These are phyloP conservation scores for Aspergillus coremiiformis DNA, from an alignment of 495 filamentous ascomycete species.

Conservation along the genomic window DNA sequence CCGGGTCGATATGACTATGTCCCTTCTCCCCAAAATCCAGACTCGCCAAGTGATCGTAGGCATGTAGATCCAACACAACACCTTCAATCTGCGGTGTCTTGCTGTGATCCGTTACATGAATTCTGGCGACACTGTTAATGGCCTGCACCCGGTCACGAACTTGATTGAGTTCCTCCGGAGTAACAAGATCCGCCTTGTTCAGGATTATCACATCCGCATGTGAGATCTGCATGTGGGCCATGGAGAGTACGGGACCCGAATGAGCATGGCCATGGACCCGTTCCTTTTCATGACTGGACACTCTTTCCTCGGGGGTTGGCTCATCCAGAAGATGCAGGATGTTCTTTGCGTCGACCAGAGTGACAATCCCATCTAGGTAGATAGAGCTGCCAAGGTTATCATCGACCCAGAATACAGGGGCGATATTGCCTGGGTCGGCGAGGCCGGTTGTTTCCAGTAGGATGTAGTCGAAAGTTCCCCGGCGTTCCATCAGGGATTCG, in stretches of 20 bases:
- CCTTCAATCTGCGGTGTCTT: constrained; percentile 75
- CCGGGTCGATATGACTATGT: constrained; percentile 78
- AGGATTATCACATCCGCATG: constrained; percentile 95
- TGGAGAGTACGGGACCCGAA: constrained; percentile 63
- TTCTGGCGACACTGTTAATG: constrained; percentile 85
- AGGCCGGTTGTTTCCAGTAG: constrained; percentile 94
- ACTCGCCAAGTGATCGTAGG: constrained; percentile 72
- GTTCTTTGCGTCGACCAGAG: constrained; percentile 92
- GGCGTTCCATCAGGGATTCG: constrained; percentile 91
- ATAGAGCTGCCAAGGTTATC: constrained; percentile 89
- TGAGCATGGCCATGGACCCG: constrained; percentile 44
- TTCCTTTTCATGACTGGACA: constrained; percentile 34
- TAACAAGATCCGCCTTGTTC: constrained; percentile 92
- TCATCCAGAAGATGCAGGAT: constrained; percentile 75
- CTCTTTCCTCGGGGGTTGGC: constrained; percentile 49
- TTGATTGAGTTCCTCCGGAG: constrained; percentile 51
- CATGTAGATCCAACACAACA: constrained; percentile 81
- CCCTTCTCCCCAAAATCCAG: constrained; percentile 60
- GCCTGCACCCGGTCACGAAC: constrained; percentile 61
- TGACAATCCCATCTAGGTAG: constrained; percentile 94
- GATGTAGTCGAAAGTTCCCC: constrained; percentile 94
- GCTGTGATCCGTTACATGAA: constrained; percentile 73
- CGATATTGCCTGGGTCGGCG: constrained; percentile 92
- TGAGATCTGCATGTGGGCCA: constrained; percentile 91
- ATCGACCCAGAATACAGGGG: constrained; percentile 95